Conservation (phyloP, 2,329 filamentous ascomycete genomes). For the Cladophialophora bantiana region DNA sequence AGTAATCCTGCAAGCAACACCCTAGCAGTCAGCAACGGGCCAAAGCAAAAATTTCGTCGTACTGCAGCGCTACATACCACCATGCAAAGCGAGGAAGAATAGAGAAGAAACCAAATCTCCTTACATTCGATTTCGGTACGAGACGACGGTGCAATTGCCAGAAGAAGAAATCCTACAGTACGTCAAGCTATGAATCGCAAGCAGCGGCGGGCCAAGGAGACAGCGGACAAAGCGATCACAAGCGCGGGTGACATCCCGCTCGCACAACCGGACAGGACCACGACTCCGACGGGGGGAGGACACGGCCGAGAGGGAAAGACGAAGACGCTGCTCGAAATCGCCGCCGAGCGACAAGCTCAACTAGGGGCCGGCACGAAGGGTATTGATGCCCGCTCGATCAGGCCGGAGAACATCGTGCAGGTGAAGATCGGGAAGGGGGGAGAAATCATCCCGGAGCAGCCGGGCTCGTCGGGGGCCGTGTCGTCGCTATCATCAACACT, state of each 20-base stretch:
- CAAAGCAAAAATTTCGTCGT: too few species aligned
- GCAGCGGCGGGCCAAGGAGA: conserved; percentile 36
- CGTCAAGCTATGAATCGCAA: conserved; percentile 35
- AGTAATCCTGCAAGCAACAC: too few species aligned
- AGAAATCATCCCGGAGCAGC: conserved; percentile 26
- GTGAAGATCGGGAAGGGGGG: conserved; percentile 37
- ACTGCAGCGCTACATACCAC: too few species aligned
- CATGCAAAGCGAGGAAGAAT: too few species aligned
- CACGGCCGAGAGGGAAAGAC: conserved; percentile 36
- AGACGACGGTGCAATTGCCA: background rate
- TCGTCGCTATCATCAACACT: too few species aligned
- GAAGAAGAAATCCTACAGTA: background rate
- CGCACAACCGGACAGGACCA: conserved; percentile 18
- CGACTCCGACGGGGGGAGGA: background rate
- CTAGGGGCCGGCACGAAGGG: conserved; percentile 45
- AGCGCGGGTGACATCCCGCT: conserved; percentile 36
- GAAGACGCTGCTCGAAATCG: conserved; percentile 55
- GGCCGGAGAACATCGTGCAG: conserved; percentile 37
- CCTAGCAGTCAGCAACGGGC: too few species aligned
- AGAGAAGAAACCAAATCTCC: too few species aligned
- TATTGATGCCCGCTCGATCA: conserved; percentile 32
- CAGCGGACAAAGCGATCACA: conserved; percentile 19
- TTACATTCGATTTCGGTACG: background rate
- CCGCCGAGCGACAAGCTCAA: conserved; percentile 51
- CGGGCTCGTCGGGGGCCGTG: background rate